Evolutionary conservation across 192 early-diverging fungal species (phyloP).

Genomic region (Backusella tarrabulga): DNA sequence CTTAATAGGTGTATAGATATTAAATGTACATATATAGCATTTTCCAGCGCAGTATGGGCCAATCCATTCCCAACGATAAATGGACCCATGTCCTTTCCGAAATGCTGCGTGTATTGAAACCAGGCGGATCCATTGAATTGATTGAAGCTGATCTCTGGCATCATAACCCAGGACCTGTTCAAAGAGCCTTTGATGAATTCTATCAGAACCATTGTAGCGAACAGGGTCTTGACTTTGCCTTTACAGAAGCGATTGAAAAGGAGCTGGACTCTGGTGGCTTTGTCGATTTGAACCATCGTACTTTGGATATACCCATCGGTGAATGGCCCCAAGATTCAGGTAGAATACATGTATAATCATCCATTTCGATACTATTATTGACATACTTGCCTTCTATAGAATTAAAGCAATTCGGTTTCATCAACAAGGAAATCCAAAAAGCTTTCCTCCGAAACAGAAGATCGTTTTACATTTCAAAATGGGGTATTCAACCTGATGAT

Average conservation of each 20-base stretch:
- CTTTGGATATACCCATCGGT: slow-evolving; percentile 37
- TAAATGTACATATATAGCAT: slow-evolving; percentile 17
- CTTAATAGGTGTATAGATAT: not conserved
- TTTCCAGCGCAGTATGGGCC: slow-evolving; percentile 33
- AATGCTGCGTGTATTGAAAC: slow-evolving; percentile 32
- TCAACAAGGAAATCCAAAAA: slow-evolving; percentile 36
- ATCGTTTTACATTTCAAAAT: slow-evolving; percentile 22
- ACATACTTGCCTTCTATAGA: slow-evolving; percentile 8
- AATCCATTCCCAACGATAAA: slow-evolving; percentile 16
- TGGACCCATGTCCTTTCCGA: slow-evolving; percentile 29
- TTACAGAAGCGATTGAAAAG: slow-evolving; percentile 12
- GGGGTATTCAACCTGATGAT: slow-evolving; percentile 31
- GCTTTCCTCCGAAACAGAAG: slow-evolving; percentile 27
- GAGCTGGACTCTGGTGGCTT: slow-evolving; percentile 22
- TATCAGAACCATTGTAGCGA: slow-evolving; percentile 17
- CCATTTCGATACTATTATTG: no score
- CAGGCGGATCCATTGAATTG: slow-evolving; percentile 32
- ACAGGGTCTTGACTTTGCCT: slow-evolving; percentile 15
- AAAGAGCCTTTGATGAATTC: slow-evolving; percentile 25
- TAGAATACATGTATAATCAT: not conserved
- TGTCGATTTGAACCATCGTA: slow-evolving; percentile 11
- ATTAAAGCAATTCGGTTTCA: slow-evolving; percentile 41
- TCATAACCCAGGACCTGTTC: slow-evolving; percentile 37
- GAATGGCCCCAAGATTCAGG: slow-evolving; percentile 39
- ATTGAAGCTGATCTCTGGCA: slow-evolving; percentile 34